A percentile compares a stretch with the other conserved stretches of the same genome.
Conservation (phyloP, 2,329 filamentous ascomycete genomes). For the Fusarium nanum region DNA sequence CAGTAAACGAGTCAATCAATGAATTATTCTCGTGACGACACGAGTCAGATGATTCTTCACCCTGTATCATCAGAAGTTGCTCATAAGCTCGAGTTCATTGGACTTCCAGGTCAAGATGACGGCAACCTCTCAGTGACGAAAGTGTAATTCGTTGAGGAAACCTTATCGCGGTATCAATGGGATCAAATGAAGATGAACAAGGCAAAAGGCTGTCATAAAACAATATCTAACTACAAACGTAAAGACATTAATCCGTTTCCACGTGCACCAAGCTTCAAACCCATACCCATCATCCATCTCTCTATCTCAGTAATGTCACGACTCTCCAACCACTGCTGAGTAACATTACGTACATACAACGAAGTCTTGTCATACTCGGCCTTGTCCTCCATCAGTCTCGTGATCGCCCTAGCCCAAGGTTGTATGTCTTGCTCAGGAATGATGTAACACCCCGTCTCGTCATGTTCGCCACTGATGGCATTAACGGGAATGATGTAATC, state of each 20-base stretch:
- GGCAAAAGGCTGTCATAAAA: fast-evolving
- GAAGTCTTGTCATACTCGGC: neutral
- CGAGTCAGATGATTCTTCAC: too few species aligned
- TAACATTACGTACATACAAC: neutral
- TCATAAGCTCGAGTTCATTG: too few species aligned
- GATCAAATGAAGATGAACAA: neutral
- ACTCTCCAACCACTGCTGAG: neutral
- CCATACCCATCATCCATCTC: neutral
- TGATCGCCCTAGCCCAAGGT: neutral
- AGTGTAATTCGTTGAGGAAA: too few species aligned
- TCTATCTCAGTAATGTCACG: neutral
- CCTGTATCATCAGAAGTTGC: too few species aligned
- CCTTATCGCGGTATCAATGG: neutral
- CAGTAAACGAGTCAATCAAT: too few species aligned
- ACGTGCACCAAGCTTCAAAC: neutral
- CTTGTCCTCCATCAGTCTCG: neutral
- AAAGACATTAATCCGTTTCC: neutral
- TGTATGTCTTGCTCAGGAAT: neutral
- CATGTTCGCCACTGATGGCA: neutral
- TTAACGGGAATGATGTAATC: neutral
- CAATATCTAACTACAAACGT: neutral
- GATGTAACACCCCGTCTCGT: neutral
- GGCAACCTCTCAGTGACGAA: neutral
- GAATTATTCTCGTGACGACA: neutral
- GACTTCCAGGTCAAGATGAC: neutral